These are phyloP conservation scores for Lobosporangium transversale DNA, from an alignment of 192 early-diverging fungal species.

Conservation along the genomic window DNA sequence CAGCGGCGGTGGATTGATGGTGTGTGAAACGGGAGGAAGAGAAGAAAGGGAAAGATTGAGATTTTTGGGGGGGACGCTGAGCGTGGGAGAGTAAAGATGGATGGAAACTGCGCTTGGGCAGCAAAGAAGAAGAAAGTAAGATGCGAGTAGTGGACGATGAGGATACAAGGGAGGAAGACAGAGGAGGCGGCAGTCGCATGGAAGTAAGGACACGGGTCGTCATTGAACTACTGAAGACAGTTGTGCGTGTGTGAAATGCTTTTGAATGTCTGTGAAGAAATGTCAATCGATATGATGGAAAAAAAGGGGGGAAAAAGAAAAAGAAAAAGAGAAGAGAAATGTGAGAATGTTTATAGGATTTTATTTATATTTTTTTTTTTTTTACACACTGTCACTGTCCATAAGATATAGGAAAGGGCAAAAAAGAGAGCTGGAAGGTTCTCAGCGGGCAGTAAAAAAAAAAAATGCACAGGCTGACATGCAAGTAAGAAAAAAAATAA, in stretches of 20 bases:
- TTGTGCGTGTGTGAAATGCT: no score
- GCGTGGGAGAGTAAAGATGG: neutral
- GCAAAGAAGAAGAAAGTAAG: neutral
- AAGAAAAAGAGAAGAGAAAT: no score
- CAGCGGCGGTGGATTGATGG: neutral
- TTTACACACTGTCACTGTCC: no score
- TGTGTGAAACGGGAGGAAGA: neutral
- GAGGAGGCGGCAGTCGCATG: constrained; percentile 15
- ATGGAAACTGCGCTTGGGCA: constrained; percentile 13
- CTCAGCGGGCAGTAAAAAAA: no score
- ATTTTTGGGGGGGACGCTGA: neutral
- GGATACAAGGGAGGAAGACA: constrained; percentile 1
- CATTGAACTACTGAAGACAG: no score
- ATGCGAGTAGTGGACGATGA: neutral
- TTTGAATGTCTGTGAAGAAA: no score
- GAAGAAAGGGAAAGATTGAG: neutral
- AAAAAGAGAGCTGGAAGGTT: neutral
- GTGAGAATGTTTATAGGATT: no score
- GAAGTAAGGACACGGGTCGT: constrained; percentile 34
- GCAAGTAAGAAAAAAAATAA: no score
- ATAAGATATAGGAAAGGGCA: no score
- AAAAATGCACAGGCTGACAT: no score
- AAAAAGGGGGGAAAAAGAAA: neutral
- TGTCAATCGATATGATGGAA: no score
- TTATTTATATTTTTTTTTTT: no score